Evolutionary conservation across 208 protist species (phyloP).

Genomic region (Herpetomonas tarakana): DNA sequence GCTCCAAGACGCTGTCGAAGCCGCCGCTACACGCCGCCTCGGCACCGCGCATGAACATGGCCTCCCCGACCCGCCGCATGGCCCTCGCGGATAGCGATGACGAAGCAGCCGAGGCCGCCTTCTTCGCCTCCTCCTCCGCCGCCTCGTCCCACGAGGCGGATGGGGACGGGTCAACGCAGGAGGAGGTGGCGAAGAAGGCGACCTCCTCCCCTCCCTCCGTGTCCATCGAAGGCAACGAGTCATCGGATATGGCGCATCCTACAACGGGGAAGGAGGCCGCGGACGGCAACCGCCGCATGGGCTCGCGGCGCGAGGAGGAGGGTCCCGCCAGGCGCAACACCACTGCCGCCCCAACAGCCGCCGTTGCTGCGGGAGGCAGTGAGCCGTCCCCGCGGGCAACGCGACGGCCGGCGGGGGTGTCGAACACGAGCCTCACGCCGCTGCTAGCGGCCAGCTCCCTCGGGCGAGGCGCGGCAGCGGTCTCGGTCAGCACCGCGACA

Average conservation of each 20-base stretch:
- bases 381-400: neutral
- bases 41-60: neutral
- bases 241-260: too few species aligned
- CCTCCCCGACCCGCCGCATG: neutral
- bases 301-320: neutral
- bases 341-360: neutral
- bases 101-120: slow-evolving; percentile 17
- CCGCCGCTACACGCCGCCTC: neutral
- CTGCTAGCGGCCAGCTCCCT: neutral
- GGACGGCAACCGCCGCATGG: neutral
- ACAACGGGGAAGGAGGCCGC: too few species aligned
- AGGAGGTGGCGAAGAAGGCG: too few species aligned
- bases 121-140: slow-evolving; percentile 20
- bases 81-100: neutral
- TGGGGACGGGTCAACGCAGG: slow-evolving; percentile 1
- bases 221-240: too few species aligned
- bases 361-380: neutral
- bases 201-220: too few species aligned
- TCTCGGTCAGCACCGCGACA: too few species aligned
- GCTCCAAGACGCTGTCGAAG: slow-evolving; percentile 44
- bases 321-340: neutral
- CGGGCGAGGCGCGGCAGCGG: neutral
- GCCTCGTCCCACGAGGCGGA: neutral
- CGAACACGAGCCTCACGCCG: slow-evolving; percentile 20
- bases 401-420: neutral